These are phyloP conservation scores for Cutaneotrichosporon cavernicola DNA, from an alignment of 1,284 basidiomycete genomes.

Conservation along the genomic window DNA sequence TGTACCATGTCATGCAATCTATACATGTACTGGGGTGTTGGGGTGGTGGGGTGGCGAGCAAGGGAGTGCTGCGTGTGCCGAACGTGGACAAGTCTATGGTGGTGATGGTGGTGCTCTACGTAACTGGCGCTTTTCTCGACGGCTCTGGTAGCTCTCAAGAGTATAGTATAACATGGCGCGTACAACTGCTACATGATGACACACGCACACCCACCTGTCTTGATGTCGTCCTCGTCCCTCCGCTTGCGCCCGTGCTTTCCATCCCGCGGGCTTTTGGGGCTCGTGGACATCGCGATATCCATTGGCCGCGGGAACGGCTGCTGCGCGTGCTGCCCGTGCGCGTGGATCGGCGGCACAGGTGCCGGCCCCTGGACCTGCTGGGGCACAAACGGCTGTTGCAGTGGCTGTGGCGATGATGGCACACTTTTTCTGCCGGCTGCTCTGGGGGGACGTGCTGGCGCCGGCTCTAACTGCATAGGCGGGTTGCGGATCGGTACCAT, in stretches of 20 bases:
- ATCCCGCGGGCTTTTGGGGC: background rate
- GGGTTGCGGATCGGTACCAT: background rate
- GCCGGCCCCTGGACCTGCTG: background rate
- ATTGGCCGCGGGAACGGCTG: slow-evolving; percentile 1
- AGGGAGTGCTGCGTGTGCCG: background rate
- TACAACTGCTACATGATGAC: slow-evolving; percentile 25
- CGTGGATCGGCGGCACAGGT: background rate
- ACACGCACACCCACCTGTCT: slow-evolving; percentile 20
- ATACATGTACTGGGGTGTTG: background rate
- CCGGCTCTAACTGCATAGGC: too few relatives aligned
- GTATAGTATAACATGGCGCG: slow-evolving; percentile 14
- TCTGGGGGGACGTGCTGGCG: background rate
- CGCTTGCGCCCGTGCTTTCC: slow-evolving; percentile 8
- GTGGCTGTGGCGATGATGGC: background rate
- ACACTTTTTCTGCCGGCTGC: background rate
- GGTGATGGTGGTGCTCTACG: background rate
- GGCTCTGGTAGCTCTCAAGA: background rate
- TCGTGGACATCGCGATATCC: background rate
- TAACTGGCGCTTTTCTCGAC: too few relatives aligned
- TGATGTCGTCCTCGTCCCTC: slow-evolving; percentile 23
- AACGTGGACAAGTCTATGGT: background rate
- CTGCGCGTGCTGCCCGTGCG: background rate
- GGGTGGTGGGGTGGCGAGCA: too few relatives aligned
- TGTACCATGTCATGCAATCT: background rate
- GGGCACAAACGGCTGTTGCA: background rate